Base-by-base conservation (phyloP, 2,329 filamentous ascomycete genomes). In the Bipolaris zeicola region DNA sequence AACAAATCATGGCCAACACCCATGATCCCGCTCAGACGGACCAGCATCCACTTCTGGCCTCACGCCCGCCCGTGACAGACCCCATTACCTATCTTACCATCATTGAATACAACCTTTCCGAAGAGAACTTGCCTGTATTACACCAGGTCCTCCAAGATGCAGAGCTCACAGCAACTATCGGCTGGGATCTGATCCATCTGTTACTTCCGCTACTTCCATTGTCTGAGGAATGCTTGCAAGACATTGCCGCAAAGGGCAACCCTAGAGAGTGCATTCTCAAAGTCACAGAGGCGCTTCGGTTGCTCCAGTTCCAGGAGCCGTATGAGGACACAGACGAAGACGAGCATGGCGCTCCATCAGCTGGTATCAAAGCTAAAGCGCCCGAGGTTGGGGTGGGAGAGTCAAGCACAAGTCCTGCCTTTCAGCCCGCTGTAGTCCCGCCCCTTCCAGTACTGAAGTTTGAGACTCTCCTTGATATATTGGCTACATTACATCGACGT, bases 241-340 rank as follows among this genome's bases (percentile, higher is more conserved):
- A 88, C 28, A 87, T 94, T 50, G 90, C 90, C 31, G 84, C 87
- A 22, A 81, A 92, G 37, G 91, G 90, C 48, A 95, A 94, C 70
- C 91, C 91, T 1, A 82, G 90, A 48, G 91, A 95, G 75, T 89
- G 92, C 43, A 89, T 94, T 57, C 80, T 95, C 65, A 93, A 93
- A 72, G 86, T 92, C 28, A 87, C 91, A 24, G 90, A 93, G 72
- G 85, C 86, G 13, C 79, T 95, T 58, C 85, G 89, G 49, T 67
- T 83, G 14, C 78, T 89, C 5, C 81, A 85, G 26, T 82, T 85
- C 37, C 71, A 76, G 20, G 69, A 71, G 5, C 58, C 63, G 13
- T 72, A 73, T 85, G 77, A 88, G 85, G 69, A 89, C 88, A 60
- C 80, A 2, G 69, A 73, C n/a, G 77, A 81, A 24, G 59, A 64